Evolutionary conservation across 1,139 yeast species (phyloP), one percentile per base, ranked within the genome.

Genomic region (Arxiozyma heterogenica): DNA sequence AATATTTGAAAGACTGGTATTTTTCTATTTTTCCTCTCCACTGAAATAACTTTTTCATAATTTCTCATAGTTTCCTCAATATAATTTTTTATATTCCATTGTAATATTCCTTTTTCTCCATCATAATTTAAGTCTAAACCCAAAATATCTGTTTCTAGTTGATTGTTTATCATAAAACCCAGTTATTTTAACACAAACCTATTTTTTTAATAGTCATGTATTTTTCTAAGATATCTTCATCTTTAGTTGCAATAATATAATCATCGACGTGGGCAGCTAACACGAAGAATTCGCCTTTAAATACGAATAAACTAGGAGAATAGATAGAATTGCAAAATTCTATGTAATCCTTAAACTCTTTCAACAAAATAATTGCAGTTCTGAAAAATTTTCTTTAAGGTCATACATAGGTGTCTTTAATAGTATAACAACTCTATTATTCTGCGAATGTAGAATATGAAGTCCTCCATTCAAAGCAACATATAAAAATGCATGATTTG

Each of bases 51-150:
- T 34, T 34, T n/a, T 20, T 18, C 8, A 30, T 49, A 49, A 8
- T 25, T 39, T 17, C 34, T 34, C 9, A 41, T 4, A 9, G 42
- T n/a, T 12, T 18, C 27, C 7, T 44, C 25, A 7, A 50, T 50
- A 25, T 53, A 53, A 7, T n/a, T 3, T 39, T 50, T n/a, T 7
- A 53, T 12, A 7, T 18, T 22, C 44, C 47, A 30, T 6, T 7
- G 18, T 4, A 44, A 22, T 38, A 12, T 38, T 17, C 50, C 54
- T 23, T 22, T 4, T 8, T 42, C 38, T 12, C 30, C 4, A 21
- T 52, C 47, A 21, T 49, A 54, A 12, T 38, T n/a, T n/a, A n/a
- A 22, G 41, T 54, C 54, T 20, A 54, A 21, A 7, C 56, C 56
- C 21, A 48, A 30, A 6, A 53, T 44, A 27, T 54, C 55, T 2